A percentile compares a stretch with the other conserved stretches of the same genome.
Conservation (phyloP, 768 basidiomycete genomes). For the Lactifluus hygrophoroides region DNA sequence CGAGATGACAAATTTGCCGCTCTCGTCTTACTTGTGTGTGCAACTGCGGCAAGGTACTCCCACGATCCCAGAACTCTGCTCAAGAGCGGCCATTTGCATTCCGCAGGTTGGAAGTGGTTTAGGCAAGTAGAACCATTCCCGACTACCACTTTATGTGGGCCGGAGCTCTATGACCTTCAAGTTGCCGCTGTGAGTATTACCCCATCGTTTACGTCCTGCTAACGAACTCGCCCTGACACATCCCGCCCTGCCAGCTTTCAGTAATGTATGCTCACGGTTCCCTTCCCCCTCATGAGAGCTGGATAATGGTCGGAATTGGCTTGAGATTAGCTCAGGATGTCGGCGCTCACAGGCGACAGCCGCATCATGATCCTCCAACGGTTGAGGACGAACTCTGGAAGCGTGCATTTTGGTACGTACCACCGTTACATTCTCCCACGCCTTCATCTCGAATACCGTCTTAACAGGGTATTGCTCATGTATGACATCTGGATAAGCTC, state of each 20-base stretch:
- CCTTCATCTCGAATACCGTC: neutral
- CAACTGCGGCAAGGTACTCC: slow-evolving; percentile 12
- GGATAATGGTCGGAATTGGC: slow-evolving; percentile 52
- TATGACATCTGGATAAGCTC: slow-evolving; percentile 41
- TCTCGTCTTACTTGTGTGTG: slow-evolving; percentile 17
- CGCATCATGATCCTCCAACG: slow-evolving; percentile 33
- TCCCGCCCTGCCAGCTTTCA: slow-evolving; percentile 25
- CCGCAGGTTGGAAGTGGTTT: slow-evolving; percentile 40
- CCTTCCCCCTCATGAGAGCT: slow-evolving; percentile 42
- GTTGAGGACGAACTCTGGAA: slow-evolving; percentile 70
- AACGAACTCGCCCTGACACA: neutral
- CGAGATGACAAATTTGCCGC: slow-evolving; percentile 14
- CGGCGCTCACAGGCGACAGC: slow-evolving; percentile 52
- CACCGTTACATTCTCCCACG: neutral
- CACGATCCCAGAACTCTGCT: slow-evolving; percentile 10
- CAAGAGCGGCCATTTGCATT: slow-evolving; percentile 23
- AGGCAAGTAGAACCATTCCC: slow-evolving; percentile 53
- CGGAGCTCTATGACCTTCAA: slow-evolving; percentile 66
- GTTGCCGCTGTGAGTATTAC: slow-evolving; percentile 39
- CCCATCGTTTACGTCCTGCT: neutral
- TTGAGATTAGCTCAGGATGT: slow-evolving; percentile 69
- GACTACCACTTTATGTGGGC: slow-evolving; percentile 44
- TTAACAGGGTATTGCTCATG: slow-evolving; percentile 38
- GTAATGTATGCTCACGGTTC: slow-evolving; percentile 34
- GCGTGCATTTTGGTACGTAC: slow-evolving; percentile 52